Conservation (phyloP, 2,329 filamentous ascomycete species). For the Colletotrichum lentis region DNA sequence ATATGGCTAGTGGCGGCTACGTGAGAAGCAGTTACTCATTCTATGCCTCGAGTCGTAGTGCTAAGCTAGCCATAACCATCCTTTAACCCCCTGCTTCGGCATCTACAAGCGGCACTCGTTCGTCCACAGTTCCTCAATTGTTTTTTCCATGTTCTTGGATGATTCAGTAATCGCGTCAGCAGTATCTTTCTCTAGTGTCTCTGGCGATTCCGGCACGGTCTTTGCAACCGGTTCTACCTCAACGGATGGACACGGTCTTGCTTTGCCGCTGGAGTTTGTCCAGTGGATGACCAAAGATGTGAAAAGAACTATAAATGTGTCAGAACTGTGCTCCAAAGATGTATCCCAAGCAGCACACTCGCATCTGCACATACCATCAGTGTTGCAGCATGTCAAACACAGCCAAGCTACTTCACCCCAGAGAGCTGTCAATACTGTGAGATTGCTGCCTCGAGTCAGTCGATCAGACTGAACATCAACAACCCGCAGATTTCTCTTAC, state of each 20-base stretch:
- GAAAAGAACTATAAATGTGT: slow-evolving; percentile 4
- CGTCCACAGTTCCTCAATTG: no score
- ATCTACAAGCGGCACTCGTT: no score
- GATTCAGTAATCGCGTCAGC: no score
- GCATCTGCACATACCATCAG: slow-evolving; percentile 7
- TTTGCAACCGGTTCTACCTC: not conserved
- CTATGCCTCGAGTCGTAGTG: no score
- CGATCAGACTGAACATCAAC: not conserved
- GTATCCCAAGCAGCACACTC: not conserved
- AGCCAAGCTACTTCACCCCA: slow-evolving; percentile 15
- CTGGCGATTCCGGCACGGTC: not conserved
- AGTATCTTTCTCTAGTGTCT: not conserved
- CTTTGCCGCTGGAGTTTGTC: slow-evolving; percentile 13
- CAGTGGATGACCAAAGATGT: slow-evolving; percentile 1
- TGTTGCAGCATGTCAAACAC: slow-evolving; percentile 25
- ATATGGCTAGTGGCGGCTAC: no score
- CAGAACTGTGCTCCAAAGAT: not conserved
- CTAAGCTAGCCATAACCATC: no score
- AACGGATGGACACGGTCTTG: not conserved
- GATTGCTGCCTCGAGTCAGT: not conserved
- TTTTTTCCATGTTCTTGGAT: not conserved
- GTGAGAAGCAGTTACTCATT: no score
- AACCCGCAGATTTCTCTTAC: not conserved
- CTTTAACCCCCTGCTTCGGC: no score
- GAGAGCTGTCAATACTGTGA: slow-evolving; percentile 8